phyloP scores from a whole-genome alignment of 2,329 filamentous ascomycete species.

The Botryotinia narcissicola region DNA sequence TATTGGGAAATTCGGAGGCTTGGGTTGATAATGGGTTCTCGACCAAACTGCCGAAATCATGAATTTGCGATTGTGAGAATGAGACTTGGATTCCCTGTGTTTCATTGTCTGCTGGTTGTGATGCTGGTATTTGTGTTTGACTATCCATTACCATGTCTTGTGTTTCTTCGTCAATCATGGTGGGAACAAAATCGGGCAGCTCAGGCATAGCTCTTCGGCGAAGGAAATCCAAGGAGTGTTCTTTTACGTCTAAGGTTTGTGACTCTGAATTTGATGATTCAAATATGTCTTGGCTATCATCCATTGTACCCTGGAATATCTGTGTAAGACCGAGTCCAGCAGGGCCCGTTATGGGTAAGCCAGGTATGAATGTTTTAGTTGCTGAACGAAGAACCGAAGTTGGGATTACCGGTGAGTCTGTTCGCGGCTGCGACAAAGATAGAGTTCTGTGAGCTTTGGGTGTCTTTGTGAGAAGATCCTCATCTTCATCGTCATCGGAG shows the following conservation, averaged over 20 bases:
- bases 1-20: conserved; percentile 68
- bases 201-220: conserved; percentile 48
- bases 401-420: conserved; percentile 50
- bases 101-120: conserved; percentile 41
- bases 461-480: conserved; percentile 34
- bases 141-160: conserved; percentile 49
- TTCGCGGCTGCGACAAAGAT: conserved; percentile 39
- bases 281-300: conserved; percentile 50
- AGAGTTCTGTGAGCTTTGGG: conserved; percentile 30
- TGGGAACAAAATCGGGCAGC: conserved; percentile 46
- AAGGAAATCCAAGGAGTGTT: conserved; percentile 50
- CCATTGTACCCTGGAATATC: conserved; percentile 88
- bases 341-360: conserved; percentile 58
- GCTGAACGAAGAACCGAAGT: conserved; percentile 66
- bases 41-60: conserved; percentile 56
- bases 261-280: conserved; percentile 29
- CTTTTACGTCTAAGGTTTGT: conserved; percentile 28
- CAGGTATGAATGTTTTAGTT: conserved; percentile 68
- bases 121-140: conserved; percentile 45
- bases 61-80: conserved; percentile 59
- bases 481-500: conserved; percentile 46
- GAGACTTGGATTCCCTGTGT: conserved; percentile 50
- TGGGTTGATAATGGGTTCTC: conserved; percentile 52
- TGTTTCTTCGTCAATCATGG: conserved; percentile 42
- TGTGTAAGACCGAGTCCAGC: conserved; percentile 77